phyloP scores from a whole-genome alignment of 371 early-diverging fungal species.

The Rhizopus microsporus region DNA sequence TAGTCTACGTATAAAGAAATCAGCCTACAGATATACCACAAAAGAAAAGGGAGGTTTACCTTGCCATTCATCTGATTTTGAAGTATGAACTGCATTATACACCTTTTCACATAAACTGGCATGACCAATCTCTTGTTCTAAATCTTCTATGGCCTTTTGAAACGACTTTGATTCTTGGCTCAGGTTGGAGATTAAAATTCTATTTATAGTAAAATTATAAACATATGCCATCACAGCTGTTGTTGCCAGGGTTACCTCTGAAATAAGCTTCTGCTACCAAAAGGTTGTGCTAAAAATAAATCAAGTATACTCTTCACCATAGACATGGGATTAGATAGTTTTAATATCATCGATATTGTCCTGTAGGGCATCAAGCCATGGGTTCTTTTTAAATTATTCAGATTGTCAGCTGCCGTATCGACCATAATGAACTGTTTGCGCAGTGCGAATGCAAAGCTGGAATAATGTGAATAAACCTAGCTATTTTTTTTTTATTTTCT shows the following conservation, averaged over 20 bases:
- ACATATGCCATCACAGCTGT: neutral
- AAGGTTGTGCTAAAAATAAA: slow-evolving; percentile 67
- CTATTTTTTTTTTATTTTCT: neutral
- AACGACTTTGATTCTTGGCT: slow-evolving; percentile 57
- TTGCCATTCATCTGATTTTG: slow-evolving; percentile 14
- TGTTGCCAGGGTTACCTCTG: slow-evolving; percentile 45
- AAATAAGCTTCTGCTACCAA: slow-evolving; percentile 63
- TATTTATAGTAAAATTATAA: slow-evolving; percentile 2
- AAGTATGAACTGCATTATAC: slow-evolving; percentile 53
- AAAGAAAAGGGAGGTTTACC: slow-evolving; percentile 1
- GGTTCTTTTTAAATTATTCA: slow-evolving; percentile 54
- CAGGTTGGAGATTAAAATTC: slow-evolving; percentile 57
- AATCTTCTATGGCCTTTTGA: slow-evolving; percentile 49
- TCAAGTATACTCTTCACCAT: slow-evolving; percentile 66
- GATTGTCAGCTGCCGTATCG: slow-evolving; percentile 58
- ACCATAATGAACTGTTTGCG: slow-evolving; percentile 60
- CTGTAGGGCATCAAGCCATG: slow-evolving; percentile 63
- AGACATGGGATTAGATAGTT: slow-evolving; percentile 62
- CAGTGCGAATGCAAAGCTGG: slow-evolving; percentile 63
- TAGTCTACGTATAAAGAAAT: slow-evolving; percentile 3
- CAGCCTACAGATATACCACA: neutral
- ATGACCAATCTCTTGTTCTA: slow-evolving; percentile 51
- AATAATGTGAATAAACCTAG: neutral
- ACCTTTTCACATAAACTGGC: slow-evolving; percentile 54
- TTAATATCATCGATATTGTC: slow-evolving; percentile 54